phyloP scores from a whole-genome alignment of 169 alveolate genomes.

The Neospora caninum region DNA sequence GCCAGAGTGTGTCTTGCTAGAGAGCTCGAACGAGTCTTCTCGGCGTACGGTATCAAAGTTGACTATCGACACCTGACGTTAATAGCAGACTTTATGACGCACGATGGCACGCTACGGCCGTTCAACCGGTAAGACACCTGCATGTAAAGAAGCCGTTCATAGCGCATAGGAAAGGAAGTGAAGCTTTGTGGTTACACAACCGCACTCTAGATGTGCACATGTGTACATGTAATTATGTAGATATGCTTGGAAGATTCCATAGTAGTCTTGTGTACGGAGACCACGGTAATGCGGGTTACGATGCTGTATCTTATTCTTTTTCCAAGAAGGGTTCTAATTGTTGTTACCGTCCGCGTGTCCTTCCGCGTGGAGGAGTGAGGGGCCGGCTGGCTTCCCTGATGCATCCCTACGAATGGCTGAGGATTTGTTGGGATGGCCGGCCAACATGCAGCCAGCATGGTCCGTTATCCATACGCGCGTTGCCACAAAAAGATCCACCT shows the following conservation, averaged over 20 bases:
- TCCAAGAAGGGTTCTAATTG: no score
- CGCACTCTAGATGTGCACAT: no score
- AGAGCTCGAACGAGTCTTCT: conserved; percentile 94
- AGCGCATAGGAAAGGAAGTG: neutral
- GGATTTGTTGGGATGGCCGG: conserved; percentile 65
- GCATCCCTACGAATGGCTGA: conserved; percentile 61
- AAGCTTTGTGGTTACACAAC: no score
- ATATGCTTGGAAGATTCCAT: no score
- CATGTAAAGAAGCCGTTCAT: neutral
- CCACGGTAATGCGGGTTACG: no score
- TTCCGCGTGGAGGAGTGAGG: no score
- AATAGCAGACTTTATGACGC: conserved; percentile 97
- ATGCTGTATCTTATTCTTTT: no score
- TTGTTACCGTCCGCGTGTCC: no score
- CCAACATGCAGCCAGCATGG: neutral
- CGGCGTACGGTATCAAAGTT: conserved; percentile 96
- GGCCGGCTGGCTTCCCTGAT: neutral
- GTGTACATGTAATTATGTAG: no score
- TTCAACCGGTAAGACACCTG: conserved; percentile 79
- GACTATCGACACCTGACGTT: conserved; percentile 95
- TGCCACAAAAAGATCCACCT: no score
- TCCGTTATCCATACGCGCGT: neutral
- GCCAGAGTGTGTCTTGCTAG: conserved; percentile 94
- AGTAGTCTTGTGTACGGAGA: no score
- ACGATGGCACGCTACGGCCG: conserved; percentile 91